phyloP scores from a whole-genome alignment of 345 rosid species.

The Litchi chinensis region DNA sequence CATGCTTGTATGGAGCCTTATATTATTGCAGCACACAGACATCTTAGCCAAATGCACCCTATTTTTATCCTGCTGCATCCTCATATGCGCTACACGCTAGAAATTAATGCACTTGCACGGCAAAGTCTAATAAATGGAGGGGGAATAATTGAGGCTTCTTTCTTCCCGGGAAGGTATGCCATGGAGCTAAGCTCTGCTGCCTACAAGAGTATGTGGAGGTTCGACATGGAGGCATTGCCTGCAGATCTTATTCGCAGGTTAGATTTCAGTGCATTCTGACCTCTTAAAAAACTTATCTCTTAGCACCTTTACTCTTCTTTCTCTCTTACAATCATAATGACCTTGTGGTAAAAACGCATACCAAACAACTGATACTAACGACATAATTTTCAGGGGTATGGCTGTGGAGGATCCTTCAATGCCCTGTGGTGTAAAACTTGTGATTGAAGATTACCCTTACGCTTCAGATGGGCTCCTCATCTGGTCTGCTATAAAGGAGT shows the following conservation, averaged over 20 bases:
- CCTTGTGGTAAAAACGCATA: conserved; percentile 7
- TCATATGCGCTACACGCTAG: conserved; percentile 90
- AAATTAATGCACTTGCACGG: conserved; percentile 89
- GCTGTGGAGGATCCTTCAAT: conserved; percentile 84
- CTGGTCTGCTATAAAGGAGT: conserved; percentile 82
- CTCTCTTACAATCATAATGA: background rate
- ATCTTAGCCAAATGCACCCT: conserved; percentile 88
- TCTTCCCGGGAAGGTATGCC: conserved; percentile 72
- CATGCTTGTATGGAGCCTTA: conserved; percentile 94
- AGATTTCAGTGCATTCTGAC: conserved; percentile 1
- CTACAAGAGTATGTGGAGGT: conserved; percentile 75
- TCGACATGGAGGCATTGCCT: conserved; percentile 93
- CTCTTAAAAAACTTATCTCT: background rate
- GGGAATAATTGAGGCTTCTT: conserved; percentile 86
- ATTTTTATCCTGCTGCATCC: conserved; percentile 83
- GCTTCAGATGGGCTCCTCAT: conserved; percentile 89
- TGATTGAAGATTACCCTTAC: conserved; percentile 91
- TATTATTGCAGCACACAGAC: conserved; percentile 85
- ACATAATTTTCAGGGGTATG: conserved; percentile 65
- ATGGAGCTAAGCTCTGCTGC: conserved; percentile 97
- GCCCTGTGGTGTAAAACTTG: conserved; percentile 70
- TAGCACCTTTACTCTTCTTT: background rate
- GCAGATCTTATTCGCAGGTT: conserved; percentile 92
- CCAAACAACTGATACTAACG: background rate
- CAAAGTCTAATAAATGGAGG: conserved; percentile 91